Evolutionary conservation across 2,329 filamentous ascomycete genomes (phyloP).

Genomic region (Stachybotrys chlorohalonatus): DNA sequence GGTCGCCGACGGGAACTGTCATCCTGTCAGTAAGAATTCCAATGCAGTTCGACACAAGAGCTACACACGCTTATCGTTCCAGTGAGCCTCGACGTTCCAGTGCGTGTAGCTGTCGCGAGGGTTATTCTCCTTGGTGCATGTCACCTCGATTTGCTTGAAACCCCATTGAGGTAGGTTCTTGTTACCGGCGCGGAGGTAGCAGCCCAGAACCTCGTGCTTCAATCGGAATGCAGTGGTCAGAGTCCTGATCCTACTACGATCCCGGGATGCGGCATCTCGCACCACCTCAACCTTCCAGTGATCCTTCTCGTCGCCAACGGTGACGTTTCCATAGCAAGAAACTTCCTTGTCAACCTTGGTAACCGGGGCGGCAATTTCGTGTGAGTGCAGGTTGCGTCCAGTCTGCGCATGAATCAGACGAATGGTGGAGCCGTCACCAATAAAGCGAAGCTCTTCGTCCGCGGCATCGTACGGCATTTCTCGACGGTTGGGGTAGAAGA

Average conservation of each 20-base stretch:
- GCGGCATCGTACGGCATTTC: conserved; percentile 65
- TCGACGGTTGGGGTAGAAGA: conserved; percentile 87
- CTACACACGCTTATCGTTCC: conserved; percentile 80
- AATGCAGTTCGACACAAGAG: too few species aligned
- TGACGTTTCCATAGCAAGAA: conserved; percentile 91
- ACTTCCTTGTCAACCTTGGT: conserved; percentile 89
- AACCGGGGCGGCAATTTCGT: conserved; percentile 79
- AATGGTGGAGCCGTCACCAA: conserved; percentile 68
- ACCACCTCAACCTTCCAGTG: conserved; percentile 95
- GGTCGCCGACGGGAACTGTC: conserved; percentile 71
- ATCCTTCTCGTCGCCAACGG: conserved; percentile 93
- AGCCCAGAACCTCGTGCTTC: conserved; percentile 71
- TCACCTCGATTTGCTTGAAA: conserved; percentile 98
- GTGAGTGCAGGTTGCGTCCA: conserved; percentile 93
- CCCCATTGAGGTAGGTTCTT: conserved; percentile 97
- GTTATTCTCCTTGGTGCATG: conserved; percentile 88
- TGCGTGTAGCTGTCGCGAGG: conserved; percentile 91
- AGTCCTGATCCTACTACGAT: conserved; percentile 78
- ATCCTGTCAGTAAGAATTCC: conserved; percentile 1
- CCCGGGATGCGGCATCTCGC: conserved; percentile 76
- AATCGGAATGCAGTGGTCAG: conserved; percentile 90
- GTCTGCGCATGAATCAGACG: conserved; percentile 92
- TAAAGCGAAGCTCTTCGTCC: conserved; percentile 57
- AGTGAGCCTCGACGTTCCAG: conserved; percentile 96
- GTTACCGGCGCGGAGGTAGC: conserved; percentile 91